These are phyloP conservation scores for Omphalotus olearius DNA, from an alignment of 1,284 basidiomycete genomes.

Conservation along the genomic window DNA sequence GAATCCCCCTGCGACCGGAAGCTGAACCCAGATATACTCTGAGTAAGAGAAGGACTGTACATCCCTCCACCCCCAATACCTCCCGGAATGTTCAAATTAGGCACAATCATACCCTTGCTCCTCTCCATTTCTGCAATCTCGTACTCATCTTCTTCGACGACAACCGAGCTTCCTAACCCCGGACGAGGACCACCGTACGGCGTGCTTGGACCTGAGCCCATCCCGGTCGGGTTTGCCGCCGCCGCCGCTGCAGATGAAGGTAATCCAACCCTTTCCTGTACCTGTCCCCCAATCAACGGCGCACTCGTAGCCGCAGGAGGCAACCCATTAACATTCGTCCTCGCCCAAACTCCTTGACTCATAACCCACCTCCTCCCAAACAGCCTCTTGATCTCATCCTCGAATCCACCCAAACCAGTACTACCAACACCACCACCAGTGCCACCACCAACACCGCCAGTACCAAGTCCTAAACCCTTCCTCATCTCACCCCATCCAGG, in stretches of 20 bases:
- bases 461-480: background rate
- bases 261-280: slow-evolving; percentile 1
- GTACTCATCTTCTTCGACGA: slow-evolving; percentile 75
- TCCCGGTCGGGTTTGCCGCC: background rate
- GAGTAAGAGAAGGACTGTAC: slow-evolving; percentile 9
- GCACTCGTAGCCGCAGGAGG: background rate
- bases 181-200: slow-evolving; percentile 49
- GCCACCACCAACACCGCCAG: slow-evolving; percentile 34
- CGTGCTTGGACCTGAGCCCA: slow-evolving; percentile 48
- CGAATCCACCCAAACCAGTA: slow-evolving; percentile 45
- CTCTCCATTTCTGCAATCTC: slow-evolving; percentile 54
- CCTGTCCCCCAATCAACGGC: background rate
- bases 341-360: slow-evolving; percentile 47
- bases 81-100: slow-evolving; percentile 18
- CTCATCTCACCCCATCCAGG: slow-evolving; percentile 3
- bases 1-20: slow-evolving; percentile 25
- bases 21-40: slow-evolving; percentile 7
- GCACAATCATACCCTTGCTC: slow-evolving; percentile 16
- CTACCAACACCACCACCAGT: background rate
- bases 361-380: slow-evolving; percentile 69
- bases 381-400: slow-evolving; percentile 70
- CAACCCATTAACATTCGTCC: slow-evolving; percentile 47
- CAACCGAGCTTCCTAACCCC: slow-evolving; percentile 54
- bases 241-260: background rate
- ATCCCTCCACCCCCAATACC: slow-evolving; percentile 27